Evolutionary conservation across 345 rosid genomes (phyloP).

Genomic region (Iberis pinnata): DNA sequence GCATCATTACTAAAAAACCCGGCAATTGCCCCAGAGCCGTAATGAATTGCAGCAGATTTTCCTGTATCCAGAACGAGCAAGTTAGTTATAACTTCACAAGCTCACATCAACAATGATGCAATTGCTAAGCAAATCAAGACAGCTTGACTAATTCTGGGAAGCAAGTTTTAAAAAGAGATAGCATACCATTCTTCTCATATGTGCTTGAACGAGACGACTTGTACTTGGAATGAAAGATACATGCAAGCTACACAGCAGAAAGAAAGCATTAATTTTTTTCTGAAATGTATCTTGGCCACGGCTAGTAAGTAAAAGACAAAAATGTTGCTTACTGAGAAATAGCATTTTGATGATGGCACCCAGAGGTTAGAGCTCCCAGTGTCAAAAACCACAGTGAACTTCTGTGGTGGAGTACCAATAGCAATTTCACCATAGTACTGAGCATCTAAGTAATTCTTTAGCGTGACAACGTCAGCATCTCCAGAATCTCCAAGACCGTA

Average conservation of each 20-base stretch:
- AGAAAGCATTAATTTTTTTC: not conserved
- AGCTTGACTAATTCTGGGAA: no score
- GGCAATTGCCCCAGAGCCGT: constrained; percentile 78
- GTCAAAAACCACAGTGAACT: constrained; percentile 88
- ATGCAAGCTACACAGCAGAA: constrained; percentile 50
- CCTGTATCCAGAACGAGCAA: constrained; percentile 37
- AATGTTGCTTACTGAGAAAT: constrained; percentile 56
- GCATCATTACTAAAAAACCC: constrained; percentile 79
- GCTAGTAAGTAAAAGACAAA: not conserved
- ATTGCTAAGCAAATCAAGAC: no score
- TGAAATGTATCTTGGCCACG: not conserved
- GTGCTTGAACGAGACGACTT: constrained; percentile 66
- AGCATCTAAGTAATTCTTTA: constrained; percentile 77
- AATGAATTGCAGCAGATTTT: constrained; percentile 66
- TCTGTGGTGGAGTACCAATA: constrained; percentile 90
- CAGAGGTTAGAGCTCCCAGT: constrained; percentile 94
- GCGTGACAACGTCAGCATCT: constrained; percentile 52
- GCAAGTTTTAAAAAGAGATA: constrained; percentile 12
- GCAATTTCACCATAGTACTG: constrained; percentile 94
- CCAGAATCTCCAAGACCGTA: constrained; percentile 33
- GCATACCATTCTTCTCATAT: constrained; percentile 71
- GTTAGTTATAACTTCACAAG: constrained; percentile 8
- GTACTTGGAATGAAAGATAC: constrained; percentile 74
- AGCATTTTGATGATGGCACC: constrained; percentile 91
- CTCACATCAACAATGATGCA: no score